Evolutionary conservation across 208 protist genomes (phyloP).

Genomic region (Acanthamoeba healyi): DNA sequence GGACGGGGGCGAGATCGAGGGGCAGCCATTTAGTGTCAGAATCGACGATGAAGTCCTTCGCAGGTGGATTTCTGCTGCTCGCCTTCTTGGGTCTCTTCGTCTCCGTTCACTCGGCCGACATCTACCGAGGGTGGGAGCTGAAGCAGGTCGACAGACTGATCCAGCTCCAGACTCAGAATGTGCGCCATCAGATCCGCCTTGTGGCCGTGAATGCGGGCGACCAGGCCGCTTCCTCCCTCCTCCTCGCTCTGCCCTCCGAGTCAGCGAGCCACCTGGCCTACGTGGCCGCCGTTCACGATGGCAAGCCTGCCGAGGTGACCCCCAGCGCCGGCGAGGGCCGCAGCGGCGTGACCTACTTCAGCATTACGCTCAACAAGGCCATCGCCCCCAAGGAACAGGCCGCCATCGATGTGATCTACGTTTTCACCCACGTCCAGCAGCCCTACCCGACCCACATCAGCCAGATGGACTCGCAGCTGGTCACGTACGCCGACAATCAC

Average conservation of each 20-base stretch:
- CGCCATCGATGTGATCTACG: background rate
- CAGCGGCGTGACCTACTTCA: conserved; percentile 42
- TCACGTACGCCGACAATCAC: conserved; percentile 79
- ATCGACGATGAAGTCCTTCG: background rate
- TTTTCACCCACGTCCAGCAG: conserved; percentile 75
- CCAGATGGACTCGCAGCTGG: conserved; percentile 79
- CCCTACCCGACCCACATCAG: conserved; percentile 82
- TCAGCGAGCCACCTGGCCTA: background rate
- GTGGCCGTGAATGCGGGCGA: background rate
- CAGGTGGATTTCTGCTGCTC: background rate
- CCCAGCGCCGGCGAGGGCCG: background rate
- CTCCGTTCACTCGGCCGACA: background rate
- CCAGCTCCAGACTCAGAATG: background rate
- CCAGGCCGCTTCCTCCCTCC: background rate
- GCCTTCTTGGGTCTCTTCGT: background rate
- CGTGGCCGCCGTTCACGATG: background rate
- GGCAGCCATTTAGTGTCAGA: background rate
- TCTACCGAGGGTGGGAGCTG: conserved; percentile 27
- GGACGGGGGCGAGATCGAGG: too few species aligned
- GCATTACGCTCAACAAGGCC: conserved; percentile 58
- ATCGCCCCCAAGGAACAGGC: conserved; percentile 43
- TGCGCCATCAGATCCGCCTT: background rate
- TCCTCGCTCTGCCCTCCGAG: background rate
- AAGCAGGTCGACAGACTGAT: background rate
- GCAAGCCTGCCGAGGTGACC: background rate